phyloP scores from a whole-genome alignment of 2,329 filamentous ascomycete genomes.

The Coleophoma eucalyptorum region DNA sequence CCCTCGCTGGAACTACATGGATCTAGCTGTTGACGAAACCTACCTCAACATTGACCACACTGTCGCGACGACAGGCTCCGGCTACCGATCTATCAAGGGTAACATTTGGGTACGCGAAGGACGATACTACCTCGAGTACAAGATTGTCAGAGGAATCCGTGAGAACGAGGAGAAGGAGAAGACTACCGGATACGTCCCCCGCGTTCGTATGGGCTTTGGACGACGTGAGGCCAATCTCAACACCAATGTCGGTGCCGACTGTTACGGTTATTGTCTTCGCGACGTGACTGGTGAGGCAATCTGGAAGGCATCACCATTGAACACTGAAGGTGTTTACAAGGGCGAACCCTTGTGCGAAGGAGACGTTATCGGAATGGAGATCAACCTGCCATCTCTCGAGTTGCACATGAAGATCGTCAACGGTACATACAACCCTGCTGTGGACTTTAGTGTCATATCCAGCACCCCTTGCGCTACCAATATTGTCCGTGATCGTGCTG shows the following conservation, averaged over 20 bases:
- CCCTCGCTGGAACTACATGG: too few species aligned
- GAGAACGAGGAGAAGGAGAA: constrained; percentile 21
- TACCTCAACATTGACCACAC: not conserved
- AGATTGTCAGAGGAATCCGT: constrained; percentile 73
- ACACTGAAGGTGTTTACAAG: constrained; percentile 77
- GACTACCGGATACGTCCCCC: constrained; percentile 29
- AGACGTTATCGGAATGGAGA: constrained; percentile 91
- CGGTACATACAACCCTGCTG: constrained; percentile 81
- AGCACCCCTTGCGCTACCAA: constrained; percentile 57
- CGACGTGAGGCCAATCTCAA: constrained; percentile 77
- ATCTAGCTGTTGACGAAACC: too few species aligned
- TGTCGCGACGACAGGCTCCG: not conserved
- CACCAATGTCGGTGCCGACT: constrained; percentile 81
- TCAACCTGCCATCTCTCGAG: constrained; percentile 79
- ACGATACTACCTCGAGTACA: constrained; percentile 91
- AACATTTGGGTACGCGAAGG: constrained; percentile 91
- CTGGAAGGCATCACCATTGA: constrained; percentile 77
- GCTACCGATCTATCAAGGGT: constrained; percentile 69
- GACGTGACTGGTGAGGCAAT: constrained; percentile 90
- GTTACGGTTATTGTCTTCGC: constrained; percentile 90
- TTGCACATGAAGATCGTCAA: constrained; percentile 86
- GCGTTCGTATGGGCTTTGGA: constrained; percentile 83
- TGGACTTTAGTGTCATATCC: constrained; percentile 62
- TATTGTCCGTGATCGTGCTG: constrained; percentile 91
- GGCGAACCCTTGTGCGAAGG: constrained; percentile 80